Conservation (phyloP, 805 yeast genomes). For the Wickerhamiella occidentalis region DNA sequence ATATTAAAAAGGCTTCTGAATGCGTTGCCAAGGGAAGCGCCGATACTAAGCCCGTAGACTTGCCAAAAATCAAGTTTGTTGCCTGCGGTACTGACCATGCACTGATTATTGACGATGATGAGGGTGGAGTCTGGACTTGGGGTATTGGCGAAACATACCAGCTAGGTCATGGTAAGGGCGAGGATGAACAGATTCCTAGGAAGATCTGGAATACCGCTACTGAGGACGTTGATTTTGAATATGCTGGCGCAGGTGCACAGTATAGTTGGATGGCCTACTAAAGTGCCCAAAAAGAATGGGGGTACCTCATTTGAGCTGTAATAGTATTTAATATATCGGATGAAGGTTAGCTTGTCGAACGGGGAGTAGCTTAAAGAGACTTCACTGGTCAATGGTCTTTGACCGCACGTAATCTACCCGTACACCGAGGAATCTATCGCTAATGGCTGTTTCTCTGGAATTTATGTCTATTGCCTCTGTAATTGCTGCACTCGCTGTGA, state of each 20-base stretch:
- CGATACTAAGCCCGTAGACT: conserved; percentile 25
- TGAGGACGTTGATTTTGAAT: conserved; percentile 52
- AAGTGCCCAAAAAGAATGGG: no score
- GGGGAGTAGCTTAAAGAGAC: no score
- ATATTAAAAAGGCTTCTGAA: conserved; percentile 22
- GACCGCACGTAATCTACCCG: no score
- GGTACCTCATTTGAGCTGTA: no score
- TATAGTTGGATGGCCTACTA: conserved; percentile 79
- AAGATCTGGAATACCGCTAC: conserved; percentile 92
- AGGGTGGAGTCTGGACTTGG: conserved; percentile 84
- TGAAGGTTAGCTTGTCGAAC: no score
- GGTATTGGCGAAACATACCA: conserved; percentile 97
- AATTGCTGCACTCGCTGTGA: no score
- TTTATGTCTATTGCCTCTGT: no score
- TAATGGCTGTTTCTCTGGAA: no score
- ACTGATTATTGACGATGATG: conserved; percentile 54
- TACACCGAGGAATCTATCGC: no score
- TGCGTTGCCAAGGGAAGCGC: conserved; percentile 44
- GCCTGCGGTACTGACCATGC: conserved; percentile 91
- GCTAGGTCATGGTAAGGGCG: conserved; percentile 78
- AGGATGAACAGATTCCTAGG: conserved; percentile 78
- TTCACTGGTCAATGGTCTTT: no score
- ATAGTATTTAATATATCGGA: neutral
- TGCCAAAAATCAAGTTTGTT: conserved; percentile 46
- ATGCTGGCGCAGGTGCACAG: conserved; percentile 94